Conservation (phyloP, 345 rosid genomes). For the Viola odorata region DNA sequence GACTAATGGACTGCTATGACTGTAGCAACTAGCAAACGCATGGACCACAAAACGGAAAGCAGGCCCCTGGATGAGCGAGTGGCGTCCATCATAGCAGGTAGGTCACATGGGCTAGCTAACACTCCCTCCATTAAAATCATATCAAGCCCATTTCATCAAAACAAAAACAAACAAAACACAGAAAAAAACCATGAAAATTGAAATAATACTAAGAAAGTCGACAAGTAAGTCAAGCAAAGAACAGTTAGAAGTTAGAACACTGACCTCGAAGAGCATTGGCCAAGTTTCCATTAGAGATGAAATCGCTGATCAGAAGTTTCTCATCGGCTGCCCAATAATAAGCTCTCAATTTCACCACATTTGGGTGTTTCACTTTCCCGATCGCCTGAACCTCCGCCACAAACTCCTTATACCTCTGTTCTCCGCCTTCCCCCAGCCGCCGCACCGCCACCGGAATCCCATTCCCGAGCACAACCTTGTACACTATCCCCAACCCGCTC, state of each 20-base stretch:
- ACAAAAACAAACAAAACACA: too few species aligned
- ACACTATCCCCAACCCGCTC: conserved; percentile 95
- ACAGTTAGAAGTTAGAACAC: neutral
- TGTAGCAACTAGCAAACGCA: neutral
- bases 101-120: conserved; percentile 11
- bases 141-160: conserved; percentile 1
- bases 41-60: conserved; percentile 3
- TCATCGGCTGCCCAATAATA: conserved; percentile 99
- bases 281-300: conserved; percentile 82
- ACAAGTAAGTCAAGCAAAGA: too few species aligned
- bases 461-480: conserved; percentile 92
- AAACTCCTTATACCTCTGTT: conserved; percentile 88
- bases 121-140: conserved; percentile 12
- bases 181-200: too few species aligned
- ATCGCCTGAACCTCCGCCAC: conserved; percentile 82
- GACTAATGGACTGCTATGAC: neutral
- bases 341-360: conserved; percentile 83
- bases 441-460: conserved; percentile 94
- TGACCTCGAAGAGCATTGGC: conserved; percentile 80
- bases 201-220: too few species aligned
- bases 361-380: conserved; percentile 91
- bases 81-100: conserved; percentile 8
- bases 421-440: conserved; percentile 93
- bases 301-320: conserved; percentile 88
- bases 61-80: conserved; percentile 2